A percentile compares a stretch with the other conserved stretches of the same genome.
phyloP scores from a whole-genome alignment of 306 rosid species.

The Quercus robur region DNA sequence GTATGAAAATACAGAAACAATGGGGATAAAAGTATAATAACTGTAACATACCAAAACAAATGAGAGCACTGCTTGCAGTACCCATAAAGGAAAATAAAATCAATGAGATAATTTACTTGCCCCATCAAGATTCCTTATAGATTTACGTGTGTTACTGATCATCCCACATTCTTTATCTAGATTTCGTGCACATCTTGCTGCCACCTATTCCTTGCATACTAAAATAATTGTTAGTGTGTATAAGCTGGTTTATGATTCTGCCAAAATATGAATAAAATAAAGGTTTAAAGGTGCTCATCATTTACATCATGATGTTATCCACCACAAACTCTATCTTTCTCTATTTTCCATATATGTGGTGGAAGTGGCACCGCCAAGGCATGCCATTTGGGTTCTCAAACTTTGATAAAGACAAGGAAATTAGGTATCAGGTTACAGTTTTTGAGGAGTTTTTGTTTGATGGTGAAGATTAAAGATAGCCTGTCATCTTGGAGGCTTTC shows the following conservation, averaged over 20 bases:
- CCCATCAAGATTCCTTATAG: neutral
- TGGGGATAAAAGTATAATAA: too few species aligned
- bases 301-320: neutral
- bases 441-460: neutral
- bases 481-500: neutral
- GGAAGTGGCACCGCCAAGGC: neutral
- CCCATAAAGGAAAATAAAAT: neutral
- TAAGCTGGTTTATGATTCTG: too few species aligned
- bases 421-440: neutral
- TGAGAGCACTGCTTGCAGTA: neutral
- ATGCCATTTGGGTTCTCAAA: neutral
- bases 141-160: neutral
- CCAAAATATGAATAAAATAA: neutral
- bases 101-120: neutral
- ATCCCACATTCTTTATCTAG: neutral
- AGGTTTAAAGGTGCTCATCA: neutral
- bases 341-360: neutral
- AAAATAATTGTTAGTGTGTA: too few species aligned
- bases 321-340: neutral
- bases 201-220: neutral
- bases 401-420: neutral
- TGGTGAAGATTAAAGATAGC: neutral
- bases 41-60: too few species aligned
- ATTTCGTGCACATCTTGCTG: neutral
- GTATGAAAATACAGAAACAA: too few species aligned